Evolutionary conservation across 2,329 filamentous ascomycete genomes (phyloP).

Genomic region (Trichoderma pleuroti): DNA sequence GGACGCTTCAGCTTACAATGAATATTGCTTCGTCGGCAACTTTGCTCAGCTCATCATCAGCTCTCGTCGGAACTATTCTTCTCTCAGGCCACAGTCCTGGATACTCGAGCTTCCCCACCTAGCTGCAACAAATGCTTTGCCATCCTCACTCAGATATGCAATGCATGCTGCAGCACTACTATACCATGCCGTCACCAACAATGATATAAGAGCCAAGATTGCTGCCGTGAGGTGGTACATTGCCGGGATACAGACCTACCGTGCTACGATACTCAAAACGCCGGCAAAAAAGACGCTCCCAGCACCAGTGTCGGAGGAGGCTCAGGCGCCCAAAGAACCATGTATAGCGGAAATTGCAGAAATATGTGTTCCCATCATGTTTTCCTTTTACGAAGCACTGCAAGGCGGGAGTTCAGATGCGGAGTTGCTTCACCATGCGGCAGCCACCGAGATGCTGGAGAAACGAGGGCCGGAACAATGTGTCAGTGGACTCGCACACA

Average conservation of each 20-base stretch:
- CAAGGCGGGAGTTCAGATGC: not conserved
- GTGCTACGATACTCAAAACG: not conserved
- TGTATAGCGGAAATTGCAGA: not conserved
- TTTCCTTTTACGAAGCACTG: conserved; percentile 4
- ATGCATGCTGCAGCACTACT: conserved; percentile 3
- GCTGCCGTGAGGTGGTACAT: not conserved
- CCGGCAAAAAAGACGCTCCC: not conserved
- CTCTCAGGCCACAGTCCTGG: not conserved
- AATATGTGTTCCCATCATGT: conserved; percentile 5
- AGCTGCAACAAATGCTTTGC: not conserved
- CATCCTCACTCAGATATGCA: not conserved
- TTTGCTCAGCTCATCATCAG: not conserved
- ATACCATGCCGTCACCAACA: not conserved
- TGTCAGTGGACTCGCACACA: not conserved
- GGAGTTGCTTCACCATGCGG: conserved; percentile 1
- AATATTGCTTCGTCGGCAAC: not conserved
- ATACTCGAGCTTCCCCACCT: conserved; percentile 2
- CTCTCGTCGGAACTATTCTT: conserved; percentile 5
- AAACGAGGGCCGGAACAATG: not conserved
- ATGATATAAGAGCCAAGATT: not conserved
- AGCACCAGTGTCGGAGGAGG: not conserved
- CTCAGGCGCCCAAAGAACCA: not conserved
- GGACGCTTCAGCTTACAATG: not conserved
- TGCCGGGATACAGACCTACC: not conserved
- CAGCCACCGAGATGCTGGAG: conserved; percentile 1